Evolutionary conservation across 805 yeast species (phyloP).

Genomic region (Wickerhamiella musiphila): DNA sequence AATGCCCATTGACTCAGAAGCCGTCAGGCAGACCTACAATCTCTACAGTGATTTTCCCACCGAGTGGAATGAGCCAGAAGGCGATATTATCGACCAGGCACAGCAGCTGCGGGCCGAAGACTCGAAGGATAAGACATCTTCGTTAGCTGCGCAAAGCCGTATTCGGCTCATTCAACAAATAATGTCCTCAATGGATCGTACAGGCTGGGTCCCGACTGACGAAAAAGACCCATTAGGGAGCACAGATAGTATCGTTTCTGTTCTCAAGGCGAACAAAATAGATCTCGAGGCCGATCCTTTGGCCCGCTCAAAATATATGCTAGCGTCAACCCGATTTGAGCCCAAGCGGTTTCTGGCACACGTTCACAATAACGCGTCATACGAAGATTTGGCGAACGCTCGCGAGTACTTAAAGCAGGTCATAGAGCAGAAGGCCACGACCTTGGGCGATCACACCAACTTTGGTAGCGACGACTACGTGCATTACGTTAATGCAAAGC

Average conservation of each 20-base stretch:
- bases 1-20: constrained; percentile 4
- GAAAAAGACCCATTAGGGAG: constrained; percentile 43
- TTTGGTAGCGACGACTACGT: constrained; percentile 44
- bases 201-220: constrained; percentile 13
- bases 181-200: constrained; percentile 11
- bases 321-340: constrained; percentile 35
- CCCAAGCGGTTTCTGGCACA: constrained; percentile 37
- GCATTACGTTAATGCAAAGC: constrained; percentile 46
- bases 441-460: constrained; percentile 26
- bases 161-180: constrained; percentile 17
- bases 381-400: constrained; percentile 31
- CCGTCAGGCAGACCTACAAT: constrained; percentile 11
- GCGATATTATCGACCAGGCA: constrained; percentile 5
- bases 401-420: constrained; percentile 32
- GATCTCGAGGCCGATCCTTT: constrained; percentile 21
- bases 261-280: constrained; percentile 25
- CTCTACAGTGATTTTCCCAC: constrained; percentile 11
- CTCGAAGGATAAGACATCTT: constrained; percentile 7
- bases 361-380: constrained; percentile 38
- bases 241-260: constrained; percentile 28
- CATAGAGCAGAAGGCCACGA: constrained; percentile 32
- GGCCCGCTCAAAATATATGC: constrained; percentile 34
- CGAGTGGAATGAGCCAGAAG: constrained; percentile 10
- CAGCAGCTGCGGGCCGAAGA: constrained; percentile 3
- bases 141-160: too few relatives aligned